Percentiles rank a stretch among this genome's conserved stretches.
phyloP scores from a whole-genome alignment of 331 rosid genomes.

The Phaseolus coccineus region DNA sequence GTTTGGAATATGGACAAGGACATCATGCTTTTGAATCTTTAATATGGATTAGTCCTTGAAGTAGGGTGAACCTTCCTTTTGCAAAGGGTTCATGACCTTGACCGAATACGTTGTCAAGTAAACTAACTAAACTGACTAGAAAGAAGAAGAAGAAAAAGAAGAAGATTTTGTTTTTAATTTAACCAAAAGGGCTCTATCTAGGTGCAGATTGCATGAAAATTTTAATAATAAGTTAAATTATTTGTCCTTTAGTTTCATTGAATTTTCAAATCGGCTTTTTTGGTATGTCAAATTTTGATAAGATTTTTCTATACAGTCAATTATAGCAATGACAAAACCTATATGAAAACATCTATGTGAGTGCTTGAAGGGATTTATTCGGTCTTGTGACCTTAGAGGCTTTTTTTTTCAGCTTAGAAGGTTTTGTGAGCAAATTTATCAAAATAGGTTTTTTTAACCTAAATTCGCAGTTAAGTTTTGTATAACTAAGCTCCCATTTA shows the following conservation, averaged over 20 bases:
- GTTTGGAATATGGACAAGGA: slow-evolving; percentile 7
- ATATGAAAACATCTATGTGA: not conserved
- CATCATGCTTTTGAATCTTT: slow-evolving; percentile 13
- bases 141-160: not conserved
- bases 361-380: not conserved
- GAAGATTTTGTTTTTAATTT: not conserved
- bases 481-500: not conserved
- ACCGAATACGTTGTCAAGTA: not conserved
- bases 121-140: not conserved
- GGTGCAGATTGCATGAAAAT: not conserved
- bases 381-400: not conserved
- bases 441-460: not conserved
- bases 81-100: not conserved
- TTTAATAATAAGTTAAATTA: not conserved
- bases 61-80: not conserved
- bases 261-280: not conserved
- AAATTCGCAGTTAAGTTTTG: not conserved
- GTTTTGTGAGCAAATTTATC: not conserved
- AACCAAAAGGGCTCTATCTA: not conserved
- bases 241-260: not conserved
- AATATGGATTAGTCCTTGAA: not conserved
- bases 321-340: not conserved
- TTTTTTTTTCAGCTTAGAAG: not conserved
- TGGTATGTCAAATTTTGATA: not conserved
- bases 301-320: not conserved